Evolutionary conservation across 768 basidiomycete genomes (phyloP).

Genomic region (Multifurca ochricompacta): DNA sequence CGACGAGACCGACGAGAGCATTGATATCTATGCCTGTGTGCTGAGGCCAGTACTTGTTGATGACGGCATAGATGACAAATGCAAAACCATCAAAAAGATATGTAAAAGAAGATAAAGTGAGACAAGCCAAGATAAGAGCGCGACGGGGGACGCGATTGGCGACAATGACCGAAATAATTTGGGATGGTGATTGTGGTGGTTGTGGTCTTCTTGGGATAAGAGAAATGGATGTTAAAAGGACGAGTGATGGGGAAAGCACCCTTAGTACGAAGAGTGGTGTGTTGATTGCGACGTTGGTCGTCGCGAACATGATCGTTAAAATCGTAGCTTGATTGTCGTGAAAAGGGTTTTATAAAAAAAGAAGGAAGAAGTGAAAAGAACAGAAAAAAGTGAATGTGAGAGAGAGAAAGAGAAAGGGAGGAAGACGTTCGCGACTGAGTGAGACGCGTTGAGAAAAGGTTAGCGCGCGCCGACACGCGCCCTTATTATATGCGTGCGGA

Average conservation of each 20-base stretch:
- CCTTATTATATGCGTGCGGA: not conserved
- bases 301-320: slow-evolving; percentile 9
- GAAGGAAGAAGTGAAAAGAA: not conserved
- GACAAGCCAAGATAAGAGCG: slow-evolving; percentile 59
- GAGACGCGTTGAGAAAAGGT: slow-evolving; percentile 2
- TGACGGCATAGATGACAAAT: slow-evolving; percentile 55
- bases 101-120: slow-evolving; percentile 62
- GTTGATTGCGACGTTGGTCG: slow-evolving; percentile 19
- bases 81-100: slow-evolving; percentile 74
- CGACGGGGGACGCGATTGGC: slow-evolving; percentile 67
- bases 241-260: slow-evolving; percentile 58
- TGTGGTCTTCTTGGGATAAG: slow-evolving; percentile 44
- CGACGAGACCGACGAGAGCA: slow-evolving; percentile 57
- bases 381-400: not conserved
- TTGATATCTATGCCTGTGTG: slow-evolving; percentile 60
- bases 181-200: slow-evolving; percentile 41
- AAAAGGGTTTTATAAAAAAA: not conserved
- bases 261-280: slow-evolving; percentile 49
- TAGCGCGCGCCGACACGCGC: not conserved
- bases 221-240: slow-evolving; percentile 54
- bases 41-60: slow-evolving; percentile 58
- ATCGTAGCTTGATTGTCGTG: slow-evolving; percentile 14
- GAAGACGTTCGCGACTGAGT: not conserved
- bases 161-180: slow-evolving; percentile 74
- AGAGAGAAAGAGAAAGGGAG: not conserved